Evolutionary conservation across 371 early-diverging fungal species (phyloP), one percentile per base, ranked within the genome.

Genomic region (Parasitella parasitica): DNA sequence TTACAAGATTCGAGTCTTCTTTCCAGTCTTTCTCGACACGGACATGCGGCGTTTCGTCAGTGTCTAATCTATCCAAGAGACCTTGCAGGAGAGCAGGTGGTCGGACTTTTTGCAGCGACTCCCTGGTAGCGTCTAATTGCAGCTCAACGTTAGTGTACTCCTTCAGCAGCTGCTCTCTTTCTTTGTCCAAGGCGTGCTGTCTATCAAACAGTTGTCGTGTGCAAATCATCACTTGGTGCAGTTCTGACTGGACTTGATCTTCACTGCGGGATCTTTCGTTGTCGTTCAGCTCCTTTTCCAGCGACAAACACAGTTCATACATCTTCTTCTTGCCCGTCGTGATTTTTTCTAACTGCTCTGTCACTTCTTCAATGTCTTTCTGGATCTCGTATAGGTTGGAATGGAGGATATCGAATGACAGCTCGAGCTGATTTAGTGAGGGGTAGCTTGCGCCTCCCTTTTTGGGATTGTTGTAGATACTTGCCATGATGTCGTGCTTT

Each of bases 381-480:
- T 83, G 79, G 26, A 86, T 81, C 61, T 86, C 86, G n/a, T 69
- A 73, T 5, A 84, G 61, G 57, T 86, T 86, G 15, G 85, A 71
- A 51, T 77, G 78, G 32, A 81, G 52, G 27, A 86, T 84, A 27
- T 84, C 86, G 66, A 83, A 86, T 3, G 76, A 67, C 12, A 86
- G 66, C 35, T 86, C 86, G 6, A 86, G 75, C 50, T 83, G 77
- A 39, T 86, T 82, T 15, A 86, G 57, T 0, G 78, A 70, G 1
- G 67, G 65, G 13, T 56, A 49, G 4, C 15, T 16, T n/a, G 9
- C 18, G 3, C 24, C 46, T 24, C 24, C 46, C 37, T 56, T 16
- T 36, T 20, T 53, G 13, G 50, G 50, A 28, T n/a, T 28, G 5
- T n/a, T 50, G 27, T 50, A 50, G 16, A 50, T n/a, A 27, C 7